Evolutionary conservation across 2,329 filamentous ascomycete genomes (phyloP), one percentile per base, ranked within the genome.

Genomic region (Pseudocercospora musae): DNA sequence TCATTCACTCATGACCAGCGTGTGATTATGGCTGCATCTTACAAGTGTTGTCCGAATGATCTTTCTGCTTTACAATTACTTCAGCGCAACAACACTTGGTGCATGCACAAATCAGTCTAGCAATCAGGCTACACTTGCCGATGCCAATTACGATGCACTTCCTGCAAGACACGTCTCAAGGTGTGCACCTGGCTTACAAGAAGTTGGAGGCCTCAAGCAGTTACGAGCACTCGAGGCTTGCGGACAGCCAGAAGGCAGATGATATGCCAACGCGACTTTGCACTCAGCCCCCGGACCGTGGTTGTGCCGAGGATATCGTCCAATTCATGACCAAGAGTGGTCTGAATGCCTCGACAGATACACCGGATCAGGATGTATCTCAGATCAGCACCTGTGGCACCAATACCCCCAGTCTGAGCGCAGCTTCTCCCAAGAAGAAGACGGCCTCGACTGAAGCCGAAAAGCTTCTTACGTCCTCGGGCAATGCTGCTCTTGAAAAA

Each of bases 401-500:
- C 33, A 37, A 37, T 15, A n/a, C 33, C 15, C 33, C 11, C 11
- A 15, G 5, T 9, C 2, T 40, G 37, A 18, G 37, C 15, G 37
- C 15, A 2, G 37, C 37, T 15, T 48, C 44, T 25, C 9, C 44
- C 13, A 25, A 21, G 18, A 18, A 21, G 20, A 8, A 48, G 44
- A 15, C 5, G 6, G 9, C 23, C 7, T 18, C 48, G 21, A 10
- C 8, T 13, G 23, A 31, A n/a, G 21, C 13, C 15, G 48, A 52
- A 25, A 10, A 4, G 7, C 10, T n/a, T 15, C n/a, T 27, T 10
- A 18, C 52, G 18, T n/a, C 44, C 9, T 4, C 31, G 10, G 15
- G 52, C 52, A 54, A 54, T 37, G 29, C 52, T 18, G 52, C 52
- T 2, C 52, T 54, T 18, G 52, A 54, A 15, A 54, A 54, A 31